These are phyloP conservation scores for Phaeodactylum tricornutum DNA, from an alignment of 108 stramenopile species.

Conservation along the genomic window DNA sequence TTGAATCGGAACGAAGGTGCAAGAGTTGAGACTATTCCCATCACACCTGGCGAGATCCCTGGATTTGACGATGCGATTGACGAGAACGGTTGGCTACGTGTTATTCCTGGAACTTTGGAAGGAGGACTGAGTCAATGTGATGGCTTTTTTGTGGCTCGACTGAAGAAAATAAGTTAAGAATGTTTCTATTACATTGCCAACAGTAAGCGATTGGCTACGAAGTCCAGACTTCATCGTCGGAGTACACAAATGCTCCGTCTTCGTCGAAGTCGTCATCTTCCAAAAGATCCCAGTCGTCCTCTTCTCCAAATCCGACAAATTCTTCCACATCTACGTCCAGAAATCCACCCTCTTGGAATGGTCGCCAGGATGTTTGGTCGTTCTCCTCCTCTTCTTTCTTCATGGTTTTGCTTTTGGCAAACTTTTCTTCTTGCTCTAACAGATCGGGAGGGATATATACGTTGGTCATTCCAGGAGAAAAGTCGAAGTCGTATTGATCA, in stretches of 20 bases:
- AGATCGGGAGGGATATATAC: conserved; percentile 79
- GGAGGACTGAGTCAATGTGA: conserved; percentile 43
- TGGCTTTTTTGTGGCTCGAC: conserved; percentile 76
- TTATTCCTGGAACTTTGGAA: conserved; percentile 46
- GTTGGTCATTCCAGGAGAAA: conserved; percentile 69
- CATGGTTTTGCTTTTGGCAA: conserved; percentile 26
- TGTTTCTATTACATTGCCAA: no score
- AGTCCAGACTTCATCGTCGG: conserved; percentile 70
- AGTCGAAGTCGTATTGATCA: conserved; percentile 82
- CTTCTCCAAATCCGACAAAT: conserved; percentile 63
- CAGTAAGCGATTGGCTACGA: no score
- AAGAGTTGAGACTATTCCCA: conserved; percentile 41
- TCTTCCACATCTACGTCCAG: conserved; percentile 75
- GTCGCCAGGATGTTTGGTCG: conserved; percentile 46
- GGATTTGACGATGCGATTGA: conserved; percentile 73
- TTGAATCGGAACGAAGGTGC: conserved; percentile 16
- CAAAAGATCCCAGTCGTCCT: conserved; percentile 75
- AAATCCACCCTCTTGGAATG: conserved; percentile 70
- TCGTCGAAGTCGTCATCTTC: conserved; percentile 43
- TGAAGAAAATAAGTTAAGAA: conserved; percentile 9
- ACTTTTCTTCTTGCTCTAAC: conserved; percentile 53
- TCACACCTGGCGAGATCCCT: conserved; percentile 53
- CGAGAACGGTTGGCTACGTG: conserved; percentile 65
- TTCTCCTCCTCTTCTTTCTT: conserved; percentile 28
- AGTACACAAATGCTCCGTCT: conserved; percentile 24